Percentiles rank a stretch among this genome's conserved stretches.
Evolutionary conservation across 495 filamentous ascomycete genomes (phyloP).

Genomic region (Aspergillus steynii): DNA sequence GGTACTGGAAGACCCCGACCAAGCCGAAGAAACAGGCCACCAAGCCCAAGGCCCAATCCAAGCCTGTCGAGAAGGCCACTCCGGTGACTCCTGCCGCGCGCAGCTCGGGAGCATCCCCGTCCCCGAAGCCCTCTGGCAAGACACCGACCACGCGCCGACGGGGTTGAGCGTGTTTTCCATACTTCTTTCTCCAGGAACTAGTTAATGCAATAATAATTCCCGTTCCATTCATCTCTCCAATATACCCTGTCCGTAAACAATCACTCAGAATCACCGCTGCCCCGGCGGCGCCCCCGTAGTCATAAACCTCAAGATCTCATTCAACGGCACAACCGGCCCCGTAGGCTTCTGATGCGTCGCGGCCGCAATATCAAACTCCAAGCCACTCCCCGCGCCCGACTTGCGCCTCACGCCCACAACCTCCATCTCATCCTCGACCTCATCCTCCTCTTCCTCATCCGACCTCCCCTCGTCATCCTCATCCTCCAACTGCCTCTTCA

Average conservation of each 20-base stretch:
- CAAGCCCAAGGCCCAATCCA: constrained; percentile 36
- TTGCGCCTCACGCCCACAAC: constrained; percentile 42
- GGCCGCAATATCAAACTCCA: constrained; percentile 48
- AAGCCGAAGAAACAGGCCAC: constrained; percentile 43
- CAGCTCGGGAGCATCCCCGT: constrained; percentile 36
- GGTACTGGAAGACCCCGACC: constrained; percentile 84
- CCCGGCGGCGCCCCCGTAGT: constrained; percentile 49
- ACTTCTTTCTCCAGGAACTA: constrained; percentile 8
- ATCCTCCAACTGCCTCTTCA: constrained; percentile 57
- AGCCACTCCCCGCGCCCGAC: constrained; percentile 28
- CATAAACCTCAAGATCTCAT: constrained; percentile 57
- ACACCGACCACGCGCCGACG: constrained; percentile 51
- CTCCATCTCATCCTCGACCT: constrained; percentile 56
- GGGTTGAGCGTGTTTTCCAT: constrained; percentile 33
- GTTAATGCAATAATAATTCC: background rate
- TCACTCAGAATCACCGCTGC: constrained; percentile 17
- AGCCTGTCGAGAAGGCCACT: constrained; percentile 36
- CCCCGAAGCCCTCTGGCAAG: constrained; percentile 30
- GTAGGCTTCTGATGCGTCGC: constrained; percentile 31
- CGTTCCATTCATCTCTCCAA: background rate
- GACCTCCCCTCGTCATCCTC: constrained; percentile 47
- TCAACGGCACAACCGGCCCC: constrained; percentile 42
- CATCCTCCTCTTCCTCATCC: constrained; percentile 49
- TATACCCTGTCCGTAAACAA: background rate
- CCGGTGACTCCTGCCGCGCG: constrained; percentile 28